phyloP scores from a whole-genome alignment of 2,329 filamentous ascomycete species.

The Microdochium trichocladiopsis region DNA sequence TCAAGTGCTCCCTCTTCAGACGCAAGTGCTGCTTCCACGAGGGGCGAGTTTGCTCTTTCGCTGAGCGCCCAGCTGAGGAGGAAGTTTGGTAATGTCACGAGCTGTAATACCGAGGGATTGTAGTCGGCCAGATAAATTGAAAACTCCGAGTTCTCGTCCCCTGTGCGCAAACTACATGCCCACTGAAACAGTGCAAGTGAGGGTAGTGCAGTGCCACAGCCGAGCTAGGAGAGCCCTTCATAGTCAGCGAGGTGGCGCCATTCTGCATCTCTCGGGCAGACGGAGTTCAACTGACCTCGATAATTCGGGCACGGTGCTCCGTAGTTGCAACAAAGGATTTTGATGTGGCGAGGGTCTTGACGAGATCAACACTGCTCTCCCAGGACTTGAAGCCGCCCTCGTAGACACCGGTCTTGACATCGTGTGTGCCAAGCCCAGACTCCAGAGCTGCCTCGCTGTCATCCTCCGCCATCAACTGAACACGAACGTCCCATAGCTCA shows the following conservation, averaged over 20 bases:
- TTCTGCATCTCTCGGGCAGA: background rate
- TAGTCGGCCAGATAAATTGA: conserved; percentile 70
- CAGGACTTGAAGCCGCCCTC: conserved; percentile 87
- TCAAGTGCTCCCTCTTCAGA: conserved; percentile 54
- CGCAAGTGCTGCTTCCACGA: conserved; percentile 37
- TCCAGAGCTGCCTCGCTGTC: conserved; percentile 32
- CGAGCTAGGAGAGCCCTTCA: conserved; percentile 45
- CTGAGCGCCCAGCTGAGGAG: conserved; percentile 60
- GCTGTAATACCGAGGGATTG: conserved; percentile 68
- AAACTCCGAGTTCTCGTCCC: conserved; percentile 24
- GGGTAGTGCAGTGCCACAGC: conserved; percentile 72
- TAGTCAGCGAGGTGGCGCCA: conserved; percentile 14
- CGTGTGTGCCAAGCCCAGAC: conserved; percentile 55
- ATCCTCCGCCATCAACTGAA: conserved; percentile 74
- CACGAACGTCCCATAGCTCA: conserved; percentile 73
- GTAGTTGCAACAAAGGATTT: background rate
- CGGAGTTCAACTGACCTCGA: background rate
- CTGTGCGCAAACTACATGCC: conserved; percentile 26
- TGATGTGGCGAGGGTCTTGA: conserved; percentile 49
- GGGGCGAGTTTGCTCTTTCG: conserved; percentile 25
- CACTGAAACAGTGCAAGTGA: conserved; percentile 65
- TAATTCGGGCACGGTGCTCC: background rate
- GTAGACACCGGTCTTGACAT: conserved; percentile 76
- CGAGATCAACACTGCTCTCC: conserved; percentile 78
- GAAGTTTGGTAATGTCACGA: conserved; percentile 75